Base-by-base conservation (phyloP, 805 yeast genomes). In the Candida argentea region DNA sequence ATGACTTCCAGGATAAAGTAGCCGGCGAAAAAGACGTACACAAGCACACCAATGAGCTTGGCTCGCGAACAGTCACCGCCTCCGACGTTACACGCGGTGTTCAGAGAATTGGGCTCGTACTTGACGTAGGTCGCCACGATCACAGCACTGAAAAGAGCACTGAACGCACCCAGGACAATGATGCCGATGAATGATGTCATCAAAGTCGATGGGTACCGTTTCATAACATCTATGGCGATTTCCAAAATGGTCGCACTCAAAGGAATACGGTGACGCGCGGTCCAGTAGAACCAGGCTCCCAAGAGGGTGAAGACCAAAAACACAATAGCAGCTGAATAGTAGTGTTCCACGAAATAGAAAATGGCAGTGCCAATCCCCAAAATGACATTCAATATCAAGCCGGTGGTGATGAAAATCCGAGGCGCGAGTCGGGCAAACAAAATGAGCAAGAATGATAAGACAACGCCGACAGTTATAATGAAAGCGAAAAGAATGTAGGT, bases 1-100 rank as follows among this genome's bases (percentile, higher is more conserved):
- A 83, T 61, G 12, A 86, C 91, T 53, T 85, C 95, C 16, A 91
- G 70, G 34, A 85, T 71, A 50, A 73, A 80, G 48, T 71, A 86
- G 12, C 94, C 94, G 4, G 89, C 80, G 51, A 87, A 83, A 38
- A 85, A 73, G 5, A 79, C 73, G 52, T 70, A 78, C 16, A 85
- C 73, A 35, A 84, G 53, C 9, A 80, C 50, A 4, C 91, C 93
- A 37, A 79, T 67, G 39, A 82, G 58, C 43, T 67, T 79, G 2
- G 71, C 58, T 20, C 67, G 61, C 10, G 43, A 76, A 64, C 64
- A 85, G 56, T 33, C 31, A 6, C 61, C 71, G 27, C 45, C 85
- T 67, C 37, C 73, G 61, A 41, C 63, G 10, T 44, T 31, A 45
- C 89, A 80, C 6, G 69, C 77, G 10, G 66, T 57, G 39, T 73